These are phyloP conservation scores for Pleomassaria siparia DNA, from an alignment of 2,329 filamentous ascomycete species.

Conservation along the genomic window DNA sequence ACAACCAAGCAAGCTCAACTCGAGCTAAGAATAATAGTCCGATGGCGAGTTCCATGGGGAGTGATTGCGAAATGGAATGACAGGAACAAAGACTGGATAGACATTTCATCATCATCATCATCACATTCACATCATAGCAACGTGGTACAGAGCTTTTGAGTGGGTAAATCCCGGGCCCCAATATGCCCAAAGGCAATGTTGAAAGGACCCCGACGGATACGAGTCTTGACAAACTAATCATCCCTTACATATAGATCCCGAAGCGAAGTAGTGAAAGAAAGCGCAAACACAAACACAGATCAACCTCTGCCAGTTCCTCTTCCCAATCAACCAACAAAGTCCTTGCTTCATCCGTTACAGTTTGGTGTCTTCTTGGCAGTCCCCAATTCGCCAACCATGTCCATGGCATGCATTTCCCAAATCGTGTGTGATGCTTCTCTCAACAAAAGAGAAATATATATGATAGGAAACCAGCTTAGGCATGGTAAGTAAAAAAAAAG, in stretches of 20 bases:
- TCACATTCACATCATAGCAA: constrained; percentile 5
- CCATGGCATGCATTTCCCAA: constrained; percentile 16
- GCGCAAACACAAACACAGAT: constrained; percentile 5
- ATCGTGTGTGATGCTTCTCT: constrained; percentile 23
- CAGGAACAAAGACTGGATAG: no score
- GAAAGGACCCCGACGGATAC: constrained; percentile 42
- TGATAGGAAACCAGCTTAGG: constrained; percentile 17
- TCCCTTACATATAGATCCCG: constrained; percentile 28
- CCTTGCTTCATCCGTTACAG: constrained; percentile 24
- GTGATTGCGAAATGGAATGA: no score
- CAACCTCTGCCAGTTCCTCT: constrained; percentile 13
- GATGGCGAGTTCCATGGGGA: no score
- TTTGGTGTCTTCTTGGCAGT: constrained; percentile 5
- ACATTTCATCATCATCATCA: constrained; percentile 10
- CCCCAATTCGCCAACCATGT: constrained; percentile 8
- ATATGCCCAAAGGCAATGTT: constrained; percentile 15
- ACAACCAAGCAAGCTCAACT: no score
- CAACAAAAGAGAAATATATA: constrained; percentile 27
- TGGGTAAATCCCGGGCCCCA: constrained; percentile 43
- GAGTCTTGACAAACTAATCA: constrained; percentile 46
- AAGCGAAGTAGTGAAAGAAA: constrained; percentile 13
- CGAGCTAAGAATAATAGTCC: no score
- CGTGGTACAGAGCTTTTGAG: constrained; percentile 23
- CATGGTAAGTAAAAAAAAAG: constrained; percentile 19
- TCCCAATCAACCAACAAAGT: no score